These are phyloP conservation scores for Caloboletus inedulis DNA, from an alignment of 1,284 basidiomycete species.

Conservation along the genomic window DNA sequence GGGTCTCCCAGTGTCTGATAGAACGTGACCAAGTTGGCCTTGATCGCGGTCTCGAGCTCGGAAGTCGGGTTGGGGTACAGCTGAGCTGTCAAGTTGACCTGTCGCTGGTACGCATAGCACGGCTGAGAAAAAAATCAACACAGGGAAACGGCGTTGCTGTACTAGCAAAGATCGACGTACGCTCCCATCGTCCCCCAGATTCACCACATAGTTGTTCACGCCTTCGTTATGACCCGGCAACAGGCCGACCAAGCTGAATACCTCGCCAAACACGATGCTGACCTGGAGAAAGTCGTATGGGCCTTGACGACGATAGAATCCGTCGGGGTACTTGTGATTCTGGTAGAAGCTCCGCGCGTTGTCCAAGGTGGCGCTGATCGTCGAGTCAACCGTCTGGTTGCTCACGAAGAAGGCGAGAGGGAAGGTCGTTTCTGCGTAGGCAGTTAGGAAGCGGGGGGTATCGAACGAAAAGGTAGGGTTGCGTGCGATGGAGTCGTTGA, in stretches of 20 bases:
- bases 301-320: conserved; percentile 24
- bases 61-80: conserved; percentile 22
- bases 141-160: background rate
- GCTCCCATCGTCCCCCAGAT: conserved; percentile 12
- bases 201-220: conserved; percentile 17
- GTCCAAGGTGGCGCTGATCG: conserved; percentile 10
- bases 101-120: conserved; percentile 22
- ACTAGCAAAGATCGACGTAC: conserved; percentile 11
- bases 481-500: conserved; percentile 1
- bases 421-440: conserved; percentile 24
- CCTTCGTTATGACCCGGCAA: conserved; percentile 23
- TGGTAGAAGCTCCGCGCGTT: conserved; percentile 23
- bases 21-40: conserved; percentile 21
- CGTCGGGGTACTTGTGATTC: conserved; percentile 16
- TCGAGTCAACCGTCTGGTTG: conserved; percentile 25
- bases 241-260: conserved; percentile 4
- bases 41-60: conserved; percentile 25
- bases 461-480: conserved; percentile 22
- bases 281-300: conserved; percentile 12
- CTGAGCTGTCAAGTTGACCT: conserved; percentile 22
- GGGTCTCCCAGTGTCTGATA: conserved; percentile 18
- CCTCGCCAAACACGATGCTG: background rate
- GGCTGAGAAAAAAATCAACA: conserved; percentile 11
- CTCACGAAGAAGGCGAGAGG: conserved; percentile 28
- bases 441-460: conserved; percentile 18